These are phyloP conservation scores for Malassezia arunalokei DNA, from an alignment of 1,284 basidiomycete genomes.

Conservation along the genomic window DNA sequence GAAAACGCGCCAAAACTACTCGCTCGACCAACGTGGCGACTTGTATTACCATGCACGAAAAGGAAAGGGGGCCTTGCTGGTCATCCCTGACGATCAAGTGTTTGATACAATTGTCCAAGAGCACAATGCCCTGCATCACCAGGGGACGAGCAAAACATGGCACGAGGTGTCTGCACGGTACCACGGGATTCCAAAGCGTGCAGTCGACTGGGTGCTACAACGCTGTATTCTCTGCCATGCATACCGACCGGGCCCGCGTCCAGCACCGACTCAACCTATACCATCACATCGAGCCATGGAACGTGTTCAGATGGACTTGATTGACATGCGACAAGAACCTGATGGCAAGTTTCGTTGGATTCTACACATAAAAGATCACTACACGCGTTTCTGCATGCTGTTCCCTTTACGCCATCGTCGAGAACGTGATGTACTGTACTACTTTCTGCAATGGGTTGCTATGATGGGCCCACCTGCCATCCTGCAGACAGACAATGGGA, in stretches of 20 bases:
- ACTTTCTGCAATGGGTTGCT: slow-evolving; percentile 3
- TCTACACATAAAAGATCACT: slow-evolving; percentile 8
- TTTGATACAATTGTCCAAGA: slow-evolving; percentile 4
- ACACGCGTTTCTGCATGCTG: slow-evolving; percentile 7
- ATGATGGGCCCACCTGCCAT: slow-evolving; percentile 1
- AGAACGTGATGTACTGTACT: not conserved
- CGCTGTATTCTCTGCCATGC: slow-evolving; percentile 1
- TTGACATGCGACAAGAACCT: slow-evolving; percentile 3
- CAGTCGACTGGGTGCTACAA: slow-evolving; percentile 3
- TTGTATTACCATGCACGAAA: slow-evolving; percentile 7
- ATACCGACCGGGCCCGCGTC: not conserved
- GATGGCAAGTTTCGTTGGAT: slow-evolving; percentile 7
- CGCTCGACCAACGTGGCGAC: not conserved
- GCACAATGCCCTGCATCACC: slow-evolving; percentile 5
- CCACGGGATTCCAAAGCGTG: slow-evolving; percentile 3
- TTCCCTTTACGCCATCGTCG: not conserved
- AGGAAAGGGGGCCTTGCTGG: not conserved
- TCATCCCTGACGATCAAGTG: not conserved
- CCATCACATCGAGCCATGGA: slow-evolving; percentile 1
- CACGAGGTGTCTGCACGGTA: not conserved
- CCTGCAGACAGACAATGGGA: slow-evolving; percentile 6
- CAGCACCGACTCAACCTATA: not conserved
- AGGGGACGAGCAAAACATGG: slow-evolving; percentile 9
- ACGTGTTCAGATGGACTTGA: slow-evolving; percentile 9
- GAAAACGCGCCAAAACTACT: slow-evolving; percentile 4